Conservation (phyloP, 2,329 filamentous ascomycete species). For the Parasarocladium wereldwijsianum region DNA sequence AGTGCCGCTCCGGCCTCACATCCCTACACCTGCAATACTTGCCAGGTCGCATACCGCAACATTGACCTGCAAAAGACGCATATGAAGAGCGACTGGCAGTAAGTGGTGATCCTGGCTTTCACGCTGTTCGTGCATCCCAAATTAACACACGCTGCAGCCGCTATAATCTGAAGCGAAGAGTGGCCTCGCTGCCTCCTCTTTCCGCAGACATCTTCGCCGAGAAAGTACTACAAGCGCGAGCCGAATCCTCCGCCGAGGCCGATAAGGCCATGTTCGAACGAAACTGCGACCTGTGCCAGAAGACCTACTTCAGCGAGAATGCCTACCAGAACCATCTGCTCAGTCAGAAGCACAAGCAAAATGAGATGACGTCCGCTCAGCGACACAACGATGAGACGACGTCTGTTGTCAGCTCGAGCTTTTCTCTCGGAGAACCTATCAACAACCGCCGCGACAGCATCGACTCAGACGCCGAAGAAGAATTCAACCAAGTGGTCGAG, state of each 20-base stretch:
- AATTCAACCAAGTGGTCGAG: slow-evolving; percentile 66
- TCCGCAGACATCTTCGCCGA: slow-evolving; percentile 88
- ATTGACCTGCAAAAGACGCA: slow-evolving; percentile 86
- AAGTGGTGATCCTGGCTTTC: slow-evolving; percentile 26
- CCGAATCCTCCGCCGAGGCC: slow-evolving; percentile 67
- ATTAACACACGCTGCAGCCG: slow-evolving; percentile 36
- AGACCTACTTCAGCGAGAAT: slow-evolving; percentile 93
- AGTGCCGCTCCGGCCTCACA: slow-evolving; percentile 39
- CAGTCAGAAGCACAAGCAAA: slow-evolving; percentile 71
- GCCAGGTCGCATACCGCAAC: slow-evolving; percentile 89
- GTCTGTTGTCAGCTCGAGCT: slow-evolving; percentile 80
- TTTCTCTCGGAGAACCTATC: slow-evolving; percentile 75
- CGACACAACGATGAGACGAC: slow-evolving; percentile 52
- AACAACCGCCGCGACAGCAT: slow-evolving; percentile 28
- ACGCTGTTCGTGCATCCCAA: no score
- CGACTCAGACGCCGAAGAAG: slow-evolving; percentile 55
- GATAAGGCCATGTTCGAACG: slow-evolving; percentile 83
- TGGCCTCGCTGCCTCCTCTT: slow-evolving; percentile 80
- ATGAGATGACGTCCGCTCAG: slow-evolving; percentile 31
- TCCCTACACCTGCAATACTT: slow-evolving; percentile 96
- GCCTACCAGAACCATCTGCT: slow-evolving; percentile 85
- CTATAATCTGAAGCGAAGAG: slow-evolving; percentile 91
- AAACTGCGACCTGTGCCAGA: slow-evolving; percentile 66
- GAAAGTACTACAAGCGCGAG: slow-evolving; percentile 85
- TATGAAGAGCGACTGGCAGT: slow-evolving; percentile 99